phyloP scores from a whole-genome alignment of 2,329 filamentous ascomycete genomes.

The Trichoderma aggressivum region DNA sequence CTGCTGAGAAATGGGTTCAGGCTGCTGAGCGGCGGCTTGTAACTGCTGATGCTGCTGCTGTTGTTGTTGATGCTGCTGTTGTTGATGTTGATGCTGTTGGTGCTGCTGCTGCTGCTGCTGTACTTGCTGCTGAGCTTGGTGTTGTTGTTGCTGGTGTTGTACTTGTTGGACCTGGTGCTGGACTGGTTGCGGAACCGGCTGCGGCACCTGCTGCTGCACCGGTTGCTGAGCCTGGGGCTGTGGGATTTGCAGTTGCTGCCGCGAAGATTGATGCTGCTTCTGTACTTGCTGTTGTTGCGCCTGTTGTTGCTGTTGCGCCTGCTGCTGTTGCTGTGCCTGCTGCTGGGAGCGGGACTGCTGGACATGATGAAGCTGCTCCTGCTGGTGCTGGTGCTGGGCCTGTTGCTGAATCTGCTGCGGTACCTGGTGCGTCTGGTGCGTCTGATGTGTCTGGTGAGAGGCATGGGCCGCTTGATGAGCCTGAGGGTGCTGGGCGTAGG shows the following conservation, averaged over 20 bases:
- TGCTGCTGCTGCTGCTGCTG: slow-evolving; percentile 26
- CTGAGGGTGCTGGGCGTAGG: slow-evolving; percentile 24
- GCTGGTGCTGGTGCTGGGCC: slow-evolving; percentile 28
- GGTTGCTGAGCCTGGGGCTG: slow-evolving; percentile 6
- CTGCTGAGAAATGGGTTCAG: slow-evolving; percentile 37
- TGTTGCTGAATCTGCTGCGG: slow-evolving; percentile 23
- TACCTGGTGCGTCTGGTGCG: slow-evolving; percentile 5
- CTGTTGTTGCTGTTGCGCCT: slow-evolving; percentile 29
- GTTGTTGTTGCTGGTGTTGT: slow-evolving; percentile 5
- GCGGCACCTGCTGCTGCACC: slow-evolving; percentile 19
- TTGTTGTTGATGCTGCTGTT: slow-evolving; percentile 26
- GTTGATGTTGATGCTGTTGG: slow-evolving; percentile 27
- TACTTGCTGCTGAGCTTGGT: slow-evolving; percentile 20
- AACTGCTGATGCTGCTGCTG: slow-evolving; percentile 27
- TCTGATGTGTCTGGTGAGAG: slow-evolving; percentile 20
- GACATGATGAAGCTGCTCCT: slow-evolving; percentile 26
- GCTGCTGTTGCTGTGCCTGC: slow-evolving; percentile 26
- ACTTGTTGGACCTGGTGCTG: slow-evolving; percentile 14
- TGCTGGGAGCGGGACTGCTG: slow-evolving; percentile 30
- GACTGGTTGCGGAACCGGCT: slow-evolving; percentile 22
- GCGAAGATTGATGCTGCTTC: slow-evolving; percentile 18
- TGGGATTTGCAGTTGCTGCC: slow-evolving; percentile 7
- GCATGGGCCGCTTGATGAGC: slow-evolving; percentile 25
- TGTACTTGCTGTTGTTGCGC: slow-evolving; percentile 15
- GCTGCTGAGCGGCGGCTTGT: slow-evolving; percentile 31